Evolutionary conservation across 2,329 filamentous ascomycete genomes (phyloP), one percentile per base, ranked within the genome.

Genomic region (Bipolaris gigantea): DNA sequence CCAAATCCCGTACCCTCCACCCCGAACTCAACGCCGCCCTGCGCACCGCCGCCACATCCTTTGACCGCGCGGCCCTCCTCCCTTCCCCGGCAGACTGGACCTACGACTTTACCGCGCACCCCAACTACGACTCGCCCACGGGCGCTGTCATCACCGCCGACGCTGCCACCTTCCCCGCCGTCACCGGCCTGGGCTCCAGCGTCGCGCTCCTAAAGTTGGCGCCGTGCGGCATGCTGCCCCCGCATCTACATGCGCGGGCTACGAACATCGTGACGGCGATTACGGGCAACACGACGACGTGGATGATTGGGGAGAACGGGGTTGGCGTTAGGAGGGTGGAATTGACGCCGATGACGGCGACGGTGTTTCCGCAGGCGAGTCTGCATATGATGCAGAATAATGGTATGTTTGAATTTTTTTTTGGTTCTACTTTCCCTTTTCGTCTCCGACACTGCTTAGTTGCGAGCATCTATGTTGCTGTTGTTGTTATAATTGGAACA

Each of bases 111-210:
- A 53, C 74, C 25, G 68, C 70, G 9, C 71, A 79, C 47, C 59
- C 65, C 11, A 70, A 73, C 61, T 80, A 77, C 64, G 77, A 79
- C 62, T 78, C 71, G 30, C 76, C 76, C 56, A 56, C 78, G 1
- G 80, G 81, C 11, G 75, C 76, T 15, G 80, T 83, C 32, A 73
- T 79, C 57, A 82, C 80, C 59, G 80, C 80, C 59, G 81, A 81
- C 57, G 77, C 77, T 11, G 79, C 79, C 16, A 81, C 78, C 18
- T 81, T 81, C 59, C 80, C 80, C 5, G 78, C 79, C 16, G 69
- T 78, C 1, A 74, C 74, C 13, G 77, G 75, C 18, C 73, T 79
- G 32, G 78, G 78, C 35, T 77, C 82, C 70, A 81, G 78, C 13
- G 64, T 80, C 65, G 78, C 75, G 6, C 69, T 79, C 40, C 63